Conservation (phyloP, 176 grass and related monocot species). For the Neostapfia colusana region DNA sequence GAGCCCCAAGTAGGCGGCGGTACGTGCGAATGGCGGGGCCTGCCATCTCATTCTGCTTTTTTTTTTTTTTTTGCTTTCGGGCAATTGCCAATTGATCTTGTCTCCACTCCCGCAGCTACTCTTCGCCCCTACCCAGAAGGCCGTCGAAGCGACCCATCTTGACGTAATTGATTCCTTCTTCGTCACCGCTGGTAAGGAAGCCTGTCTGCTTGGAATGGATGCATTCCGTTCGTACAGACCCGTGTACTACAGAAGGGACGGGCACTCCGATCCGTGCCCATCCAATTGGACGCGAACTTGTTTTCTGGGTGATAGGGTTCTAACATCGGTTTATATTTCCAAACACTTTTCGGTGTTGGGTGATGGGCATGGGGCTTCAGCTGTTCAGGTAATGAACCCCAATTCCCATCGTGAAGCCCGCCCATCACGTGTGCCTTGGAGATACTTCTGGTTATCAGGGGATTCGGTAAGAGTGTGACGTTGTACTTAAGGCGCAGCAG, state of each 20-base stretch:
- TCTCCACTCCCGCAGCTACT: not conserved
- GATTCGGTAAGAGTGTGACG: not conserved
- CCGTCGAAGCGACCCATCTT: not conserved
- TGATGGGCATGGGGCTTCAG: not conserved
- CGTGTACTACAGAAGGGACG: not conserved
- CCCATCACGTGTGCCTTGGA: not conserved
- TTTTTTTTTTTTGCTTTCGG: not conserved
- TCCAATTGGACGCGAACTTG: not conserved
- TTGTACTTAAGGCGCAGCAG: not conserved
- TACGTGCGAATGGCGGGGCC: not conserved
- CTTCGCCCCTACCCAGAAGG: not conserved
- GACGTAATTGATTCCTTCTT: not conserved
- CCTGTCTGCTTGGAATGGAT: not conserved
- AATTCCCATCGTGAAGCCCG: constrained; percentile 6
- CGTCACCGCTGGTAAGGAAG: constrained; percentile 8
- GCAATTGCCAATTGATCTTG: not conserved
- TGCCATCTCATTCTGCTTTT: not conserved
- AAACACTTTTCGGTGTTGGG: not conserved
- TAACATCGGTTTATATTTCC: not conserved
- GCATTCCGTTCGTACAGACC: not conserved
- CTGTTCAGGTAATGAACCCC: not conserved
- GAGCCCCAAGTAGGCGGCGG: not conserved
- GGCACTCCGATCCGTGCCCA: no score
- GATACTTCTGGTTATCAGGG: not conserved
- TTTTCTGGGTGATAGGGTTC: constrained; percentile 2